Evolutionary conservation across 2,329 filamentous ascomycete species (phyloP).

Genomic region (Xylariales sp.): DNA sequence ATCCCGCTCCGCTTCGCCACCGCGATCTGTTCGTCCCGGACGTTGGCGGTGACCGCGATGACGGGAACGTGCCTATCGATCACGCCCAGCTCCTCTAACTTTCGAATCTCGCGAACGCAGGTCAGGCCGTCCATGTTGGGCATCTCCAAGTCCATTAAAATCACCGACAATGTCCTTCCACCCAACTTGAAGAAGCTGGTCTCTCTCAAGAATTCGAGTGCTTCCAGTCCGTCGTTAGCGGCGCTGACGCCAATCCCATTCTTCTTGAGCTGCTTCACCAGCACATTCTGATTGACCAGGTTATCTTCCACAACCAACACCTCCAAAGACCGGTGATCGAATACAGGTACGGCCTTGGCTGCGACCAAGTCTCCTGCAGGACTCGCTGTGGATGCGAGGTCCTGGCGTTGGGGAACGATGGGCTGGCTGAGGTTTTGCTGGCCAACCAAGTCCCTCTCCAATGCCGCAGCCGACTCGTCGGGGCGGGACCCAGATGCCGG

Average conservation of each 20-base stretch:
- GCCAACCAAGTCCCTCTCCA: constrained; percentile 14
- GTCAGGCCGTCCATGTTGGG: constrained; percentile 43
- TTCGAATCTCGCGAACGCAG: constrained; percentile 34
- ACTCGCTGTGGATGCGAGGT: constrained; percentile 13
- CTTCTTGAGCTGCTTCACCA: constrained; percentile 60
- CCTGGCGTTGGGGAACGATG: constrained; percentile 19
- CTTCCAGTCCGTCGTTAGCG: constrained; percentile 60
- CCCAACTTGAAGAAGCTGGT: constrained; percentile 22
- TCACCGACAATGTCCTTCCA: constrained; percentile 27
- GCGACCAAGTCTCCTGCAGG: constrained; percentile 15
- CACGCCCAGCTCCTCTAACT: constrained; percentile 27
- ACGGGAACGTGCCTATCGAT: constrained; percentile 33
- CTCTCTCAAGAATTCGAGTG: constrained; percentile 30
- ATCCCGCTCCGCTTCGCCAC: constrained; percentile 31
- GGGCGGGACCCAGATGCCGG: no score
- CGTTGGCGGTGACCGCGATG: constrained; percentile 43
- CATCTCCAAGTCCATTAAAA: constrained; percentile 46
- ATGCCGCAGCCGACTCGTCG: constrained; percentile 6
- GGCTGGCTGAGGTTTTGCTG: constrained; percentile 9
- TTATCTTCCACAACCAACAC: constrained; percentile 66
- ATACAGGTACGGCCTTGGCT: constrained; percentile 10
- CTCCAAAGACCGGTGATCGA: constrained; percentile 45
- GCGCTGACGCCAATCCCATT: constrained; percentile 55
- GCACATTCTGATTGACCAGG: constrained; percentile 62
- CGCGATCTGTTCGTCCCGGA: constrained; percentile 34